Base-by-base conservation (phyloP, 345 rosid genomes). In the Citrus medica region DNA sequence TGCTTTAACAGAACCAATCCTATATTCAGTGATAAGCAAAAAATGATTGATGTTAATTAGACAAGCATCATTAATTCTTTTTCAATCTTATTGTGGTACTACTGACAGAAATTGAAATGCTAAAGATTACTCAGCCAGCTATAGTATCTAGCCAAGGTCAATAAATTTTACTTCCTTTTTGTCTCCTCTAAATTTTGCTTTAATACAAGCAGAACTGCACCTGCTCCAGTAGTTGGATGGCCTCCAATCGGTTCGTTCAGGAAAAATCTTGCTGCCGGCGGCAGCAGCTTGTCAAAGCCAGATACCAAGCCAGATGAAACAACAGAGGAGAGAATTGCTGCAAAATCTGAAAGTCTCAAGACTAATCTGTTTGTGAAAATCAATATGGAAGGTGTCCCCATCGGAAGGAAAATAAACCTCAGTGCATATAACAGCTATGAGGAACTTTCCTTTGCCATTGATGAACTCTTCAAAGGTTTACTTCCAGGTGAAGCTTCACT, bases 371-470 rank as follows among this genome's bases (percentile, higher is more conserved):
- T 81, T 35, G 84, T 85, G 32, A 87, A 87, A 79, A 80, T 85
- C 70, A 85, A 83, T 56, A 81, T 85, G 88, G 90, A 87, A 66
- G 90, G 88, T 24, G 79, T 85, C 38, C 90, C 86, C 32, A 87
- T 87, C 28, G 90, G 90, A 61, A 82, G 90, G 65, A 87, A 87
- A 79, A 73, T 87, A 76, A 80, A 87, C 73, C 84, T 87, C 71
- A 71, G 76, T 76, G 85, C 84, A 63, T 87, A 85, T 25, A 85
- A 85, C 76, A 82, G 84, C 79, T 87, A 87, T 21, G 81, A 85
- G 78, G 83, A 83, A 74, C 87, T 87, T 62, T 83, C 88, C 9
- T 21, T 74, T 55, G 90, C 86, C 24, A 78, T 87, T 48, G 86
- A 87, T 63, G 88, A 87, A 59, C 88, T 85, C 53, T 87, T 87